These are phyloP conservation scores for Colletotrichum limetticola DNA, from an alignment of 2,329 filamentous ascomycete species.

Conservation along the genomic window DNA sequence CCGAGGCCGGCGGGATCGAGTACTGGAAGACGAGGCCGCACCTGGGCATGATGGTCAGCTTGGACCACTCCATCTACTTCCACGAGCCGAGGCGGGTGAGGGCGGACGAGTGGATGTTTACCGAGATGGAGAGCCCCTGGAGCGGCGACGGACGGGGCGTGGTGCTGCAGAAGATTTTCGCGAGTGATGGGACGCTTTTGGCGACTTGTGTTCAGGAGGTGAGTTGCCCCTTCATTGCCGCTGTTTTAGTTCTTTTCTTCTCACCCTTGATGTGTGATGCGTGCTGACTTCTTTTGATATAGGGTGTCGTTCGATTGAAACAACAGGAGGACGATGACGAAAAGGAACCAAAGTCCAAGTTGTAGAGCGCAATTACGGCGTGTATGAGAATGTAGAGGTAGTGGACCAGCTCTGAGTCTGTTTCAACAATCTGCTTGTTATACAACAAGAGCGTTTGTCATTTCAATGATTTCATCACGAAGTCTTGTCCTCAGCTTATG, in stretches of 20 bases:
- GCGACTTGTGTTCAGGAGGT: slow-evolving; percentile 86
- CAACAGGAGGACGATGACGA: slow-evolving; percentile 51
- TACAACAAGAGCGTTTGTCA: no score
- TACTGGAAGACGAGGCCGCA: slow-evolving; percentile 63
- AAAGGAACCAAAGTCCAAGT: slow-evolving; percentile 45
- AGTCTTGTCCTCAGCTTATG: no score
- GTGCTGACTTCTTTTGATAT: slow-evolving; percentile 38
- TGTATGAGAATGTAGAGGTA: background rate
- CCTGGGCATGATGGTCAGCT: slow-evolving; percentile 86
- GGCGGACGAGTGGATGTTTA: slow-evolving; percentile 82
- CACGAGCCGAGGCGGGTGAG: slow-evolving; percentile 68
- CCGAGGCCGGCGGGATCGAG: slow-evolving; percentile 55
- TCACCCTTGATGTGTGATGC: background rate
- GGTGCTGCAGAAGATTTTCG: slow-evolving; percentile 80
- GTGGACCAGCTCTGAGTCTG: background rate
- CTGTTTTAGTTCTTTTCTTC: background rate
- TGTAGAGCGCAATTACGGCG: slow-evolving; percentile 38
- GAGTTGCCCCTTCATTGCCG: slow-evolving; percentile 38
- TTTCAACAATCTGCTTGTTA: background rate
- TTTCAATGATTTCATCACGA: no score
- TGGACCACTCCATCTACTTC: slow-evolving; percentile 81
- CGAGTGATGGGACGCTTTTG: slow-evolving; percentile 75
- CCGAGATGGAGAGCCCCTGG: slow-evolving; percentile 85
- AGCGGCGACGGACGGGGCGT: slow-evolving; percentile 80
- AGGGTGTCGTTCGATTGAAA: slow-evolving; percentile 64